phyloP scores from a whole-genome alignment of 139 green algal genomes.

The Picochlorum costavermella region DNA sequence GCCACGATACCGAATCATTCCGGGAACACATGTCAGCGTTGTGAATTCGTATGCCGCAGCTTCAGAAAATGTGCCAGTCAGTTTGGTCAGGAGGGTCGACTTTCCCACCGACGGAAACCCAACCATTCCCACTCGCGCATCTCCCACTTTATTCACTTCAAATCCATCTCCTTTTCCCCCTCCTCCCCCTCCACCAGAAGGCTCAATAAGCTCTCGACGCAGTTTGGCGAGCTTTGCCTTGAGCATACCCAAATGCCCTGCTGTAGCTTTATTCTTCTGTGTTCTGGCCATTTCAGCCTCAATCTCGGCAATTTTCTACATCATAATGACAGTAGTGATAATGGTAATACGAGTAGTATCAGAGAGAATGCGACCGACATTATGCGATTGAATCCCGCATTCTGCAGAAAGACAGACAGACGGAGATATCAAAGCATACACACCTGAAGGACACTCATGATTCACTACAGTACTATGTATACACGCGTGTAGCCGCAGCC shows the following conservation, averaged over 20 bases:
- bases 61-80: constrained; percentile 96
- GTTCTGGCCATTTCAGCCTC: constrained; percentile 83
- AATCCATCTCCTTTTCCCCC: constrained; percentile 84
- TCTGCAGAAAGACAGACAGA: too few species aligned
- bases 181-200: constrained; percentile 45
- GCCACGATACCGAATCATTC: constrained; percentile 82
- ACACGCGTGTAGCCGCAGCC: too few species aligned
- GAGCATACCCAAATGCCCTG: constrained; percentile 80
- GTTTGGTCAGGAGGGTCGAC: constrained; percentile 94
- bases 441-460: too few species aligned
- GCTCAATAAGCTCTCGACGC: constrained; percentile 86
- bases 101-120: constrained; percentile 98
- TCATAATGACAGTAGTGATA: background rate
- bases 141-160: constrained; percentile 96
- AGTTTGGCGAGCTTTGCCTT: constrained; percentile 99
- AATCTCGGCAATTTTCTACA: constrained; percentile 15
- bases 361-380: too few species aligned
- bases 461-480: too few species aligned
- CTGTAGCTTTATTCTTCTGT: constrained; percentile 99
- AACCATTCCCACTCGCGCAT: constrained; percentile 86
- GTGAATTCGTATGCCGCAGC: constrained; percentile 97
- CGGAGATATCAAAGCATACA: too few species aligned
- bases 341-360: too few species aligned
- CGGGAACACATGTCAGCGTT: constrained; percentile 92
- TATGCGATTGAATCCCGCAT: too few species aligned